Conservation (phyloP, 495 filamentous ascomycete genomes). For the Chaetomium cochliodes region DNA sequence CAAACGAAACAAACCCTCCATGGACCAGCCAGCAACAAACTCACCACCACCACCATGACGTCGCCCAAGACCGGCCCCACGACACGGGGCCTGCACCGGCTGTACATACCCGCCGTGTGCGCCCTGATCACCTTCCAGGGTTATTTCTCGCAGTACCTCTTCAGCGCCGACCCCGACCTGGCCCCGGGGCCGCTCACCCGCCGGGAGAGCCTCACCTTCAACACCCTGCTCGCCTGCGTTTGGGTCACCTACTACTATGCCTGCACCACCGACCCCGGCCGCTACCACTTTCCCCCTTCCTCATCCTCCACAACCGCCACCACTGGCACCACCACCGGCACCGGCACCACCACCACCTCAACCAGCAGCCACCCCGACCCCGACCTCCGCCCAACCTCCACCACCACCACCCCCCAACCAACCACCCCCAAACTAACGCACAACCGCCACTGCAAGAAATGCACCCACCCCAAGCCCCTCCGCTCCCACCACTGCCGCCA, state of each 20-base stretch:
- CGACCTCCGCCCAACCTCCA: no score
- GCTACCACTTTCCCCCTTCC: constrained; percentile 43
- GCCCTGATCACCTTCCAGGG: constrained; percentile 72
- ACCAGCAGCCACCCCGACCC: no score
- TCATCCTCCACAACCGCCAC: constrained; percentile 13
- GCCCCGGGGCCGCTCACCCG: constrained; percentile 64
- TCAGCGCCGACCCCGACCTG: constrained; percentile 58
- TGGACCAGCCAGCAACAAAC: constrained; percentile 13
- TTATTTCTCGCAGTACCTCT: constrained; percentile 81
- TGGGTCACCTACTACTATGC: constrained; percentile 78
- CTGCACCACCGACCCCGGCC: constrained; percentile 76
- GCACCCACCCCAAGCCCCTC: constrained; percentile 76
- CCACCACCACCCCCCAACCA: constrained; percentile 11
- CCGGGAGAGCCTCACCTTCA: constrained; percentile 66
- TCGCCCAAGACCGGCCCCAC: constrained; percentile 33
- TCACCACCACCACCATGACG: constrained; percentile 25
- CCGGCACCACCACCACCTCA: background rate
- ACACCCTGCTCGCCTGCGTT: constrained; percentile 66
- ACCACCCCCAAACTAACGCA: background rate
- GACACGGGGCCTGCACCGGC: constrained; percentile 38
- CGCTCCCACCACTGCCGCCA: constrained; percentile 89
- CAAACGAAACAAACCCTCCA: constrained; percentile 1
- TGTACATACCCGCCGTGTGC: constrained; percentile 68
- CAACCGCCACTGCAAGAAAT: constrained; percentile 75
- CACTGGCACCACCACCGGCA: constrained; percentile 20